phyloP scores from a whole-genome alignment of 768 basidiomycete genomes.

The Mycena olivaceomarginata region DNA sequence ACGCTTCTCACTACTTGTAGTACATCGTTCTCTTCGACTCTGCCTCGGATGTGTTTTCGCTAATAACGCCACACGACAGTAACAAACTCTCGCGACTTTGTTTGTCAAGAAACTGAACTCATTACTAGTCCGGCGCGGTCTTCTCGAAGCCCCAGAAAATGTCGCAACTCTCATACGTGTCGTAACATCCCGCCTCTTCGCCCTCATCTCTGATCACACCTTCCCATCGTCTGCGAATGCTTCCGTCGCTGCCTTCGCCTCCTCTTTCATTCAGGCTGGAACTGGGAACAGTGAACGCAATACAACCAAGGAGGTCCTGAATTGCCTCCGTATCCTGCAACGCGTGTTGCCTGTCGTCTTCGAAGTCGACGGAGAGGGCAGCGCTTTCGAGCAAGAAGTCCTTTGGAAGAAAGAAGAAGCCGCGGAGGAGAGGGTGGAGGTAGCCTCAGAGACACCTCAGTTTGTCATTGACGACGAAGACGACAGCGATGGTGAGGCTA shows the following conservation, averaged over 20 bases:
- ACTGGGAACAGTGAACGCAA: conserved; percentile 73
- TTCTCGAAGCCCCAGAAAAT: conserved; percentile 90
- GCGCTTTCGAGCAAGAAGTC: conserved; percentile 84
- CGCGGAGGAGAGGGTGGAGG: conserved; percentile 56
- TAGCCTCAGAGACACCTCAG: conserved; percentile 66
- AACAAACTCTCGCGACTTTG: conserved; percentile 36
- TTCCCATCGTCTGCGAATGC: conserved; percentile 78
- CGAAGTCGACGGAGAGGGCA: conserved; percentile 83
- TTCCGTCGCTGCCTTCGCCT: conserved; percentile 80
- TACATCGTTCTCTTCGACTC: conserved; percentile 92
- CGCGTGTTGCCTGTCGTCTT: conserved; percentile 94
- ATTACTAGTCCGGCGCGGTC: conserved; percentile 84
- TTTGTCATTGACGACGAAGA: conserved; percentile 96
- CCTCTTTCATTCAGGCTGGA: conserved; percentile 80
- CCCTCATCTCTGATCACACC: conserved; percentile 85
- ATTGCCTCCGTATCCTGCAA: conserved; percentile 93
- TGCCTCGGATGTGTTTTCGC: conserved; percentile 92
- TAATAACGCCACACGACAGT: conserved; percentile 92
- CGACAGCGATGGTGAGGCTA: conserved; percentile 68
- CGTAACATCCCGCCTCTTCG: conserved; percentile 81
- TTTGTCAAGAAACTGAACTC: conserved; percentile 23
- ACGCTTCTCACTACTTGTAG: conserved; percentile 58
- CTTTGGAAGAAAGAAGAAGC: conserved; percentile 86
- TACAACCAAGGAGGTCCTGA: conserved; percentile 91
- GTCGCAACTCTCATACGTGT: conserved; percentile 88